phyloP scores from a whole-genome alignment of 2,329 filamentous ascomycete species.

The Sarocladiaceae sp. region DNA sequence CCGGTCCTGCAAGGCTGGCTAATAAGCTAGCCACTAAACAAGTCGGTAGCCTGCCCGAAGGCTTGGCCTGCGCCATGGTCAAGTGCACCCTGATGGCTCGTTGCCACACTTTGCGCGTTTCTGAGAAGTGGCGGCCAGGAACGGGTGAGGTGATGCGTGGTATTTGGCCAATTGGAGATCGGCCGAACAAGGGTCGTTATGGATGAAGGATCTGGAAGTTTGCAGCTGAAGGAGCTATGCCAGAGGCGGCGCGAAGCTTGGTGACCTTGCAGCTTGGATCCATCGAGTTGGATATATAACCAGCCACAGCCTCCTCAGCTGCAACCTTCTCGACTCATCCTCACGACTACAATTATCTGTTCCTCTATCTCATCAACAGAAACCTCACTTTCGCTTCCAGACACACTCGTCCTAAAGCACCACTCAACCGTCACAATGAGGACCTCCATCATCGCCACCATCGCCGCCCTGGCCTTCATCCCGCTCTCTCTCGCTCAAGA shows the following conservation, averaged over 20 bases:
- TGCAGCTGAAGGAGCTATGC: too few relatives aligned
- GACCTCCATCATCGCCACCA: not conserved
- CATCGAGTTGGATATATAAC: not conserved
- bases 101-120: not conserved
- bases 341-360: not conserved
- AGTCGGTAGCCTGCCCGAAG: not conserved
- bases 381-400: not conserved
- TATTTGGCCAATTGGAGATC: not conserved
- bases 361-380: not conserved
- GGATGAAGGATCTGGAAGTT: too few relatives aligned
- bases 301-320: not conserved
- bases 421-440: slow-evolving; percentile 4
- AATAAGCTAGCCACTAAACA: not conserved
- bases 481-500: slow-evolving; percentile 9
- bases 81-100: slow-evolving; percentile 1
- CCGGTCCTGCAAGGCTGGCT: slow-evolving; percentile 1
- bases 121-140: too few relatives aligned
- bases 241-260: too few relatives aligned
- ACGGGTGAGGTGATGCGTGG: not conserved
- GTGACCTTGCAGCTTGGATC: too few relatives aligned
- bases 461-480: slow-evolving; percentile 7
- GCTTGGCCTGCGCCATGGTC: not conserved
- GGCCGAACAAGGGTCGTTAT: not conserved
- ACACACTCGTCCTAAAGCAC: not conserved
- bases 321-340: not conserved